Evolutionary conservation across 306 rosid species (phyloP).

Genomic region (Corylus americana): DNA sequence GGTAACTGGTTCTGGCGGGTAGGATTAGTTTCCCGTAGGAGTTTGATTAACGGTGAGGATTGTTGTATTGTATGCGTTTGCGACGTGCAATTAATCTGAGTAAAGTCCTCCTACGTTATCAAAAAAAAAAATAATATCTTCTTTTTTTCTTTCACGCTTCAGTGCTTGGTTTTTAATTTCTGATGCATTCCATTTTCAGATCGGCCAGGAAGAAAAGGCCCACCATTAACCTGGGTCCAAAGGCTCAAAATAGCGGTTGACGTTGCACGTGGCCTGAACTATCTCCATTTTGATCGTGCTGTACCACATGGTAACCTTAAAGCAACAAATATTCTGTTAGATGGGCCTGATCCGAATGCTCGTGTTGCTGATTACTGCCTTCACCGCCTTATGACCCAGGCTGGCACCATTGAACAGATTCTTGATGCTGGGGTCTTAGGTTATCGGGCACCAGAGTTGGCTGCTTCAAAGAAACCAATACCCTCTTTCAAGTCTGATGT

Average conservation of each 20-base stretch:
- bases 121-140: not conserved
- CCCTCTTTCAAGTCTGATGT: slow-evolving; percentile 98
- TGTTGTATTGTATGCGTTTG: too few species aligned
- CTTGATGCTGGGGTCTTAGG: slow-evolving; percentile 95
- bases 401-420: slow-evolving; percentile 92
- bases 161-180: slow-evolving; percentile 20
- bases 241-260: slow-evolving; percentile 97
- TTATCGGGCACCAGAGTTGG: slow-evolving; percentile 92
- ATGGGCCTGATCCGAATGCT: slow-evolving; percentile 86
- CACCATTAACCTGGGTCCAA: slow-evolving; percentile 80
- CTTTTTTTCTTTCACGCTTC: slow-evolving; percentile 1
- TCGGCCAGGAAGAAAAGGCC: slow-evolving; percentile 94
- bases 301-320: slow-evolving; percentile 96
- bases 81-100: too few species aligned
- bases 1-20: too few species aligned
- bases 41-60: too few species aligned
- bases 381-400: slow-evolving; percentile 97
- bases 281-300: slow-evolving; percentile 99
- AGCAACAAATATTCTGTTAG: slow-evolving; percentile 84
- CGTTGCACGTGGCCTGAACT: slow-evolving; percentile 98
- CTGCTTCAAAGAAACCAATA: slow-evolving; percentile 89
- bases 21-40: too few species aligned
- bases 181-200: slow-evolving; percentile 45
- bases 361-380: slow-evolving; percentile 98
- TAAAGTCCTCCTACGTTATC: too few species aligned